Evolutionary conservation across 768 basidiomycete genomes (phyloP).

Genomic region (Boletus rubroflammeus): DNA sequence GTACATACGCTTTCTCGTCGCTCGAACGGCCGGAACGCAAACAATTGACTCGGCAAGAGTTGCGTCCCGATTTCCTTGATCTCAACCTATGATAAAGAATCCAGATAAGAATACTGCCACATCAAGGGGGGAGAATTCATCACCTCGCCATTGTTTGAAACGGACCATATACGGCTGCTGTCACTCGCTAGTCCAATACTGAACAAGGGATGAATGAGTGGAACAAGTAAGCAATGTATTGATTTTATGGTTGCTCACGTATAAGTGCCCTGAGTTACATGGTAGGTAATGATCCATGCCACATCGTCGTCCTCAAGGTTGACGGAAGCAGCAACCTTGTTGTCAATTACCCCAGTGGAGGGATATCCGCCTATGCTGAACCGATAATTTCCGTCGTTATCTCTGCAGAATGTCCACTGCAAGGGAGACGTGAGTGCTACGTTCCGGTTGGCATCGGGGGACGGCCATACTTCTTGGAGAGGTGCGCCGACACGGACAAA

Average conservation of each 20-base stretch:
- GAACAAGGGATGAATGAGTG: background rate
- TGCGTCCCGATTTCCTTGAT: background rate
- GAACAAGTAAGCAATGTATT: background rate
- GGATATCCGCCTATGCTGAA: background rate
- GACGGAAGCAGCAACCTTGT: background rate
- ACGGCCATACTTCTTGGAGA: background rate
- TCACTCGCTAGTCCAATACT: background rate
- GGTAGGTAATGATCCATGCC: background rate
- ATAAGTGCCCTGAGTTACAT: background rate
- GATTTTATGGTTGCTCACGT: background rate
- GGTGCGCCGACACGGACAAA: background rate
- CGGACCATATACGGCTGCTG: background rate
- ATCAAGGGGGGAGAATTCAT: background rate
- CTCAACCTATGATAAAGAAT: background rate
- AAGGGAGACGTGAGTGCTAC: background rate
- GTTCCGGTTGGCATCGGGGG: too few species aligned
- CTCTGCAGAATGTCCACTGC: background rate
- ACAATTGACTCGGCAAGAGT: background rate
- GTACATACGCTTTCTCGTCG: background rate
- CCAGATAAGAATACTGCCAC: background rate
- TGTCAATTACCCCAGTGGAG: background rate
- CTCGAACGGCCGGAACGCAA: rapidly evolving
- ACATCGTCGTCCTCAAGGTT: background rate
- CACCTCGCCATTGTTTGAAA: background rate
- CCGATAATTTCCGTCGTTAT: background rate